Evolutionary conservation across 176 grass and related monocot species (phyloP), one percentile per base, ranked within the genome.

Genomic region (Avena atlantica): DNA sequence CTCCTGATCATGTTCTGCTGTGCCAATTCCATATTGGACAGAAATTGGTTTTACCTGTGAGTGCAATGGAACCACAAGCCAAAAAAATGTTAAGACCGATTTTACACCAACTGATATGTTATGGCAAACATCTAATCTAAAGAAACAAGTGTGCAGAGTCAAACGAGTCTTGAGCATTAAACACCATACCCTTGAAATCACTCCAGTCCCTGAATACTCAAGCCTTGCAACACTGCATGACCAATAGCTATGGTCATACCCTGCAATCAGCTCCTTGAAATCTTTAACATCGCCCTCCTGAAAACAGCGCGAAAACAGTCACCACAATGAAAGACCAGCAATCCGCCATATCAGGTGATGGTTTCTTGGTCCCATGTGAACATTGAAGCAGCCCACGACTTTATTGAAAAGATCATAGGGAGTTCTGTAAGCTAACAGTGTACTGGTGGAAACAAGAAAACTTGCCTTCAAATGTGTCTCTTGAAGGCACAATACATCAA

Each of bases 401-500:
- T 14, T 48, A 89, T 12, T 12, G 10, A 74, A 74, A 82, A 81
- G 24, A 75, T 13, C 4, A 12, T 20, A 75, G 14, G 2, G 6
- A 80, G 44, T 27, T 19, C 45, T 79, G 36, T 19, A 83, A 13
- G 70, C 4, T 9, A 36, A 56, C 7, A 47, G 1, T 66, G 7
- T 25, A 59, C n/a, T 36, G 44, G 60, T 49, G 8, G 76, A 49
- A 84, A 79, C 20, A 80, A 50, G 3, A 83, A 76, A 34, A 89
- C 83, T 81, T 91, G 74, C 96, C 96, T 93, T 63, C 82, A 98
- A 85, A 84, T 98, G 92, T 21, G 96, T 98, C 79, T 98, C 96
- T 76, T 98, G 96, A 76, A 98, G 88, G 42, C 96, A 98, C 21
- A 98, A 62, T 12, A 98, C 88, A 81, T 98, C 96, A 84, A 95